phyloP scores from a whole-genome alignment of 2,329 filamentous ascomycete species.

The Trichoderma oligosporum region DNA sequence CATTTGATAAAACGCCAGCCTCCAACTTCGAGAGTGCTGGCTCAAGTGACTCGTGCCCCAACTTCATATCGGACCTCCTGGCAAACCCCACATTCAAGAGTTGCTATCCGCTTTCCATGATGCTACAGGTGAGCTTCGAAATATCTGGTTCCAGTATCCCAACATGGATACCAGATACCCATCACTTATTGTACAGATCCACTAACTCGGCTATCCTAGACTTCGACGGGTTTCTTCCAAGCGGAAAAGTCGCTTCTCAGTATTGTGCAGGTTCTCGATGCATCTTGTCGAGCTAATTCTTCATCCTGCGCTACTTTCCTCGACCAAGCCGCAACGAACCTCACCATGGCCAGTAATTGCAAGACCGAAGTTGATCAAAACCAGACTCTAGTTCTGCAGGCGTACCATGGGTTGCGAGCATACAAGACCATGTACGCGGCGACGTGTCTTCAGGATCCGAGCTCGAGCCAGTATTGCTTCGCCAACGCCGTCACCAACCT shows the following conservation, averaged over 20 bases:
- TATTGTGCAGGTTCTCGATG: slow-evolving; percentile 75
- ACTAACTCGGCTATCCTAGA: slow-evolving; percentile 46
- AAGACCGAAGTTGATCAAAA: slow-evolving; percentile 62
- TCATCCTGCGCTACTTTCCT: slow-evolving; percentile 64
- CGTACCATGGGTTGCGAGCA: slow-evolving; percentile 69
- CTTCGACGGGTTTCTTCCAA: slow-evolving; percentile 80
- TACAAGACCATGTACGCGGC: slow-evolving; percentile 78
- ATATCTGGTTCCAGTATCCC: background rate
- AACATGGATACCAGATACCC: background rate
- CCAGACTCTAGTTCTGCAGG: slow-evolving; percentile 68
- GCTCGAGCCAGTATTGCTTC: slow-evolving; percentile 70
- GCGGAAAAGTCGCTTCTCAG: slow-evolving; percentile 65
- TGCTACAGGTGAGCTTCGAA: slow-evolving; percentile 62
- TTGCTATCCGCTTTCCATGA: slow-evolving; percentile 80
- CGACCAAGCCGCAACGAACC: slow-evolving; percentile 57
- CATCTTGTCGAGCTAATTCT: slow-evolving; percentile 67
- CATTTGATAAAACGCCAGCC: slow-evolving; percentile 63
- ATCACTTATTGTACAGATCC: background rate
- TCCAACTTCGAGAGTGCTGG: slow-evolving; percentile 56
- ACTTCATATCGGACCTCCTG: slow-evolving; percentile 67
- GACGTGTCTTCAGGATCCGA: slow-evolving; percentile 69
- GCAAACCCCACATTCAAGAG: slow-evolving; percentile 61
- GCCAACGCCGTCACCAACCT: slow-evolving; percentile 78
- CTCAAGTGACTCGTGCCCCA: slow-evolving; percentile 53
- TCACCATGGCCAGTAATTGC: slow-evolving; percentile 64